Percentiles rank a stretch among this genome's conserved stretches.
Conservation (phyloP, 495 filamentous ascomycete species). For the Penicillium bovifimosum region DNA sequence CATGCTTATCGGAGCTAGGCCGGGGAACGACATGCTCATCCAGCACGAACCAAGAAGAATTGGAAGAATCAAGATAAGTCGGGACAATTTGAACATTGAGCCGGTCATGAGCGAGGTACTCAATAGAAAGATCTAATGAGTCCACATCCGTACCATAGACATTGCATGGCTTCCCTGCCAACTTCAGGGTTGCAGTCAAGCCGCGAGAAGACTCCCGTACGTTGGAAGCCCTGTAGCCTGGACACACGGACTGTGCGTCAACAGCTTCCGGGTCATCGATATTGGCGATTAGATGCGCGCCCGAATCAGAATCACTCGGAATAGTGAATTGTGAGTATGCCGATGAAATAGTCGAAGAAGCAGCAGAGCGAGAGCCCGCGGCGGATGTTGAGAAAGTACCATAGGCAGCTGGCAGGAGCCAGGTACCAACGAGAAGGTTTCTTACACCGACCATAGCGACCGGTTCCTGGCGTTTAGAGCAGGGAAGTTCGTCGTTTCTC, state of each 20-base stretch:
- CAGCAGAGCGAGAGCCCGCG: slow-evolving; percentile 3
- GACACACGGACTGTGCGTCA: slow-evolving; percentile 63
- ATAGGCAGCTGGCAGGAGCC: slow-evolving; percentile 28
- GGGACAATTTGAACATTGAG: slow-evolving; percentile 54
- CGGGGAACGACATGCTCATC: slow-evolving; percentile 58
- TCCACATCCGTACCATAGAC: slow-evolving; percentile 59
- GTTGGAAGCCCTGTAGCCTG: slow-evolving; percentile 54
- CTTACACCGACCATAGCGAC: slow-evolving; percentile 27
- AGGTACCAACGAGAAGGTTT: slow-evolving; percentile 21
- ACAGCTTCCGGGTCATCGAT: slow-evolving; percentile 66
- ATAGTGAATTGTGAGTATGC: slow-evolving; percentile 46
- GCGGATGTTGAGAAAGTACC: slow-evolving; percentile 17
- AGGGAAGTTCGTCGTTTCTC: background rate
- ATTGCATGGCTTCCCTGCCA: slow-evolving; percentile 57
- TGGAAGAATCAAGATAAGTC: slow-evolving; percentile 54
- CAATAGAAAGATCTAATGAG: slow-evolving; percentile 47
- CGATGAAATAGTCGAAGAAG: background rate
- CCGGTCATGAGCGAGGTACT: slow-evolving; percentile 52
- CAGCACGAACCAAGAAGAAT: slow-evolving; percentile 63
- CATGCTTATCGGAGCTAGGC: slow-evolving; percentile 43
- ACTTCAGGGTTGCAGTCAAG: slow-evolving; percentile 46
- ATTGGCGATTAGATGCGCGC: slow-evolving; percentile 58
- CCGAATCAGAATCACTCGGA: slow-evolving; percentile 51
- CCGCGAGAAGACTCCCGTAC: slow-evolving; percentile 42
- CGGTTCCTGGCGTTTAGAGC: slow-evolving; percentile 1